Conservation (phyloP, 2,329 filamentous ascomycete genomes). For the Lasiodiplodia gonubiensis region DNA sequence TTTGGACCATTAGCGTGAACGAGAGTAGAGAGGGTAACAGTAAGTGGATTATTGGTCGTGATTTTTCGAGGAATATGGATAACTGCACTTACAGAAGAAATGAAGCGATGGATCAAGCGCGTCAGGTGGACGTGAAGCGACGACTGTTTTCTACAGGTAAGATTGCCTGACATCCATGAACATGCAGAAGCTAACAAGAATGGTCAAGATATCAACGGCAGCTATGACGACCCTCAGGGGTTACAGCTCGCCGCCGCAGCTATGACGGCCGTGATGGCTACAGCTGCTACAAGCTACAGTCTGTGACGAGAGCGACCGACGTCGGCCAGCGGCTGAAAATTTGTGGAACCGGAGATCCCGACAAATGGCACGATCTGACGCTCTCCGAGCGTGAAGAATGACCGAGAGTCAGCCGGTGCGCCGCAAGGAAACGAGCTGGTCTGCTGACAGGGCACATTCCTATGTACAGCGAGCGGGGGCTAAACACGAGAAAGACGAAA, state of each 20-base stretch:
- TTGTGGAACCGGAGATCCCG: background rate
- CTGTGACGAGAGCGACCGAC: background rate
- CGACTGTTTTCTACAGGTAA: background rate
- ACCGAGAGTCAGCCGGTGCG: background rate
- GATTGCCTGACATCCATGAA: background rate
- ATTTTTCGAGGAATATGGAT: background rate
- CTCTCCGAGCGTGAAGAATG: background rate
- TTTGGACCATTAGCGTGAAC: background rate
- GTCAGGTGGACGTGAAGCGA: background rate
- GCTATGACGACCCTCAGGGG: background rate
- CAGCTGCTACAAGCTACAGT: background rate
- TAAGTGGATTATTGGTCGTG: background rate
- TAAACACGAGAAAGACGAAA: background rate
- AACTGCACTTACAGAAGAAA: background rate
- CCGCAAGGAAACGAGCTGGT: background rate
- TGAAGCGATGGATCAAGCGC: background rate
- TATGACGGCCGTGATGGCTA: background rate
- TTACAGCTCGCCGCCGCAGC: background rate
- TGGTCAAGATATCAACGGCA: background rate
- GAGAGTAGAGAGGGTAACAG: background rate
- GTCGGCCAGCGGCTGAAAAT: background rate
- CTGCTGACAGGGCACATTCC: constrained; percentile 3
- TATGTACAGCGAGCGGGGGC: background rate
- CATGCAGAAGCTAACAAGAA: background rate
- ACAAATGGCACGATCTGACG: background rate